Base-by-base conservation (phyloP, 2,329 filamentous ascomycete species). In the Paracorniculantispora psalliotae region DNA sequence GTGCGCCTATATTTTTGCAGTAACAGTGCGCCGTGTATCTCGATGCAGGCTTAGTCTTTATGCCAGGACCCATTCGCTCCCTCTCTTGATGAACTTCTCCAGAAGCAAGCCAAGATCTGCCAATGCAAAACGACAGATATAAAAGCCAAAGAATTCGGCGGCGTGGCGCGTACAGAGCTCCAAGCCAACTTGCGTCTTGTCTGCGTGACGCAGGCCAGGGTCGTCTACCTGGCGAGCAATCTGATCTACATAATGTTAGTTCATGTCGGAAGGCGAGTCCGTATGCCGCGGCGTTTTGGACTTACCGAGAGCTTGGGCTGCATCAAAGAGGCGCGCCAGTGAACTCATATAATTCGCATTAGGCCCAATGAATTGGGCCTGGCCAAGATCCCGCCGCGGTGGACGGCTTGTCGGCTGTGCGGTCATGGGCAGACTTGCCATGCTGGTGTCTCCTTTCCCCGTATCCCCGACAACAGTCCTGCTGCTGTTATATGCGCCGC, bases 111-210 rank as follows among this genome's bases (percentile, higher is more conserved):
- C 83, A 62, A 99, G 77, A 72, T 99, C 94, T 4, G 86, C 81
- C 61, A 99, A 78, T n/a, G 92, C 92, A 71, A 99, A 99, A 19
- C 94, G 88, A 73, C 93, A 97, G 28, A 99, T 83, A 72, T 94
- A 97, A 73, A 99, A 97, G 17, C 89, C 92, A 72, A 99, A 99
- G 74, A 99, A 99, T 74, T 99, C 94, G 35, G 93, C 91, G 8
- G 93, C 94, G 72, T 97, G 93, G 43, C 93, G 85, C 37, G 92
- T 92, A 71, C 91, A 94, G 43, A 99, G 82, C 75, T 99, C 94
- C 35, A 99, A 83, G 10, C 94, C 94, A 56, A 99, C 92, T 70
- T 97, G 92, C 9, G 94, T 97, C 68, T 91, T 92, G 66, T 92
- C 93, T 19, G 91, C 92, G 73, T 94, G 91, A 66, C 90, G 90